A percentile compares a stretch with the other conserved stretches of the same genome.
Conservation (phyloP, 1,139 yeast species). For the Lodderomyces oxycetoniae region DNA sequence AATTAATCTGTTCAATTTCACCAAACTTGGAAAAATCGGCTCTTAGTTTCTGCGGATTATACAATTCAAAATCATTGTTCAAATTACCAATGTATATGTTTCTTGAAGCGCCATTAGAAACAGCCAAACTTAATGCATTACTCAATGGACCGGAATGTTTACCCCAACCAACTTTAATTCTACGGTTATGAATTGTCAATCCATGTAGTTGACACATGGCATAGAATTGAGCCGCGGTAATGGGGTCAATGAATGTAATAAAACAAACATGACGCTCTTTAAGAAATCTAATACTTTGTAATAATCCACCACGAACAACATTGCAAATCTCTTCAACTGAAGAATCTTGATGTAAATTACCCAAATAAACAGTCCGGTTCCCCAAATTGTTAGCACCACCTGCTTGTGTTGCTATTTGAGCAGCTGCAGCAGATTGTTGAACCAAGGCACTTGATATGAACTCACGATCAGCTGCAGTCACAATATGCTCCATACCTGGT, state of each 20-base stretch:
- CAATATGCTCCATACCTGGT: constrained; percentile 82
- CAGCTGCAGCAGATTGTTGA: constrained; percentile 68
- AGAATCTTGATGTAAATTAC: constrained; percentile 80
- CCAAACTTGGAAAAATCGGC: constrained; percentile 73
- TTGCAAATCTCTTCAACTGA: constrained; percentile 91
- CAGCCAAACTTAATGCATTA: constrained; percentile 76
- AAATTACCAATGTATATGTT: constrained; percentile 81
- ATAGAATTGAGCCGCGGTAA: constrained; percentile 90
- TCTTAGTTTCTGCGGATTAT: constrained; percentile 52
- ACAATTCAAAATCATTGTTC: constrained; percentile 39
- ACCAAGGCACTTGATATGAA: constrained; percentile 55
- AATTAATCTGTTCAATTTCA: constrained; percentile 73
- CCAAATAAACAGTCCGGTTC: constrained; percentile 87
- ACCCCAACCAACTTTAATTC: constrained; percentile 94
- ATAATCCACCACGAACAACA: constrained; percentile 85
- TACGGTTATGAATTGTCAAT: constrained; percentile 70
- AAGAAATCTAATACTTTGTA: constrained; percentile 69
- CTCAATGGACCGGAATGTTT: constrained; percentile 87
- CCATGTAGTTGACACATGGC: constrained; percentile 85
- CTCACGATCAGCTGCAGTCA: constrained; percentile 75
- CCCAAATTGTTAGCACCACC: constrained; percentile 81
- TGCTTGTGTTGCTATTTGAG: constrained; percentile 67
- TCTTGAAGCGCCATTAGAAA: constrained; percentile 91
- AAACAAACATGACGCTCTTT: constrained; percentile 86
- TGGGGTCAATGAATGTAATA: constrained; percentile 84